A percentile compares a stretch with the other conserved stretches of the same genome.
Conservation (phyloP, 2,329 filamentous ascomycete species). For the Thelonectria olida region DNA sequence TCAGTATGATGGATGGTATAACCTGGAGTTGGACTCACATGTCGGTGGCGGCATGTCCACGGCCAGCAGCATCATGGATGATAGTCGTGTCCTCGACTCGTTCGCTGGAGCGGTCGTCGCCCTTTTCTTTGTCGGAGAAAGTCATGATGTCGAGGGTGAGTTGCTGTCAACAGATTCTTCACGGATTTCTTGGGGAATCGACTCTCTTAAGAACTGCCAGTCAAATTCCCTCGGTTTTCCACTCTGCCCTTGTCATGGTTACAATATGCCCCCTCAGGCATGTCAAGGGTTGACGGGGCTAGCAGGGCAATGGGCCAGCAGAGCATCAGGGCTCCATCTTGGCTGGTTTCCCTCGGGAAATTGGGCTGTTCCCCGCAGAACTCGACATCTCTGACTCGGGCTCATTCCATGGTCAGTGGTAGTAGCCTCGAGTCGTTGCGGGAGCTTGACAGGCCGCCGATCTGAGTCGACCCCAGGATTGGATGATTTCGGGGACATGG, state of each 20-base stretch:
- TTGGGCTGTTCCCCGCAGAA: constrained; percentile 12
- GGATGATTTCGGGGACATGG: constrained; percentile 18
- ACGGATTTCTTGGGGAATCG: constrained; percentile 22
- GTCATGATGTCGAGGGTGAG: constrained; percentile 23
- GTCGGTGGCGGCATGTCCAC: constrained; percentile 34
- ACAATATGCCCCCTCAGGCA: constrained; percentile 32
- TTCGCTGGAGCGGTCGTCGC: constrained; percentile 32
- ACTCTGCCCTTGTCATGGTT: constrained; percentile 26
- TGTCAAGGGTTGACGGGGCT: constrained; percentile 10
- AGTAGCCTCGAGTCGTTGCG: constrained; percentile 3
- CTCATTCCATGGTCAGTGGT: background rate
- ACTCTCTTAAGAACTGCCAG: constrained; percentile 30
- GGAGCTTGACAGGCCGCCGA: constrained; percentile 20
- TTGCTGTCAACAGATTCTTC: constrained; percentile 4
- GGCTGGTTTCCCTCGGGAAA: constrained; percentile 17
- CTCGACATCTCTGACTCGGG: constrained; percentile 3
- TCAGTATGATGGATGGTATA: background rate
- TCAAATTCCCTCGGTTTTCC: constrained; percentile 32
- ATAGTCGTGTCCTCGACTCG: constrained; percentile 27
- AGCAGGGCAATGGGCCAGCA: constrained; percentile 1
- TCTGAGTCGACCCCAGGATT: constrained; percentile 25
- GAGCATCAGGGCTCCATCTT: background rate
- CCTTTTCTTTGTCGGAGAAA: constrained; percentile 34
- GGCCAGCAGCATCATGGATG: constrained; percentile 34
- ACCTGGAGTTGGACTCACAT: constrained; percentile 25